Evolutionary conservation across 805 yeast genomes (phyloP).

Genomic region (Lachancea sp.): DNA sequence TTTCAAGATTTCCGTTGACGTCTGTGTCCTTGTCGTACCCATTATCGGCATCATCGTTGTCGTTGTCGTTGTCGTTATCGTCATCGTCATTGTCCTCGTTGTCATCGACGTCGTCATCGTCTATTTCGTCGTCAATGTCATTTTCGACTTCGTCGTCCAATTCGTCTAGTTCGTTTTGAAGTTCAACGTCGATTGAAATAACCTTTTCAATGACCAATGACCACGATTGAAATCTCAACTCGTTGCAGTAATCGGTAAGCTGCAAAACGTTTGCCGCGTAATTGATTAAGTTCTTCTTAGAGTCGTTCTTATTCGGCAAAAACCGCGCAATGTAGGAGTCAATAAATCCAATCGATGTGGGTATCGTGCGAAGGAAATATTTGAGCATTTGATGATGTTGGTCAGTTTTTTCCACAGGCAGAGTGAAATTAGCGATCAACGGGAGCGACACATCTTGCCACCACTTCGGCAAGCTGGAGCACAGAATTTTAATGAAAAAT

Average conservation of each 20-base stretch:
- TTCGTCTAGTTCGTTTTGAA: constrained; percentile 68
- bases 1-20: constrained; percentile 32
- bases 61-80: constrained; percentile 43
- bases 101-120: constrained; percentile 35
- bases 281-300: constrained; percentile 46
- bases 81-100: constrained; percentile 57
- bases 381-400: constrained; percentile 61
- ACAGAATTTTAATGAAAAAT: constrained; percentile 68
- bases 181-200: constrained; percentile 84
- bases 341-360: constrained; percentile 68
- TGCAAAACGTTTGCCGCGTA: constrained; percentile 60
- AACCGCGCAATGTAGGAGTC: constrained; percentile 49
- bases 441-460: constrained; percentile 73
- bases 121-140: constrained; percentile 67
- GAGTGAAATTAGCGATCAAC: constrained; percentile 56
- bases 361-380: constrained; percentile 64
- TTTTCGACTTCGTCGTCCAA: constrained; percentile 40
- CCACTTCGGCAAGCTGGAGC: constrained; percentile 86
- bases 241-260: constrained; percentile 64
- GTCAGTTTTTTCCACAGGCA: constrained; percentile 28
- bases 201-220: constrained; percentile 69
- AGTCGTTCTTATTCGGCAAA: constrained; percentile 77
- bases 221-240: constrained; percentile 72
- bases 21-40: constrained; percentile 22
- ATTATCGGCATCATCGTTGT: constrained; percentile 24